phyloP scores from a whole-genome alignment of 148 eudicot genomes.

The Heliosperma pusillum region DNA sequence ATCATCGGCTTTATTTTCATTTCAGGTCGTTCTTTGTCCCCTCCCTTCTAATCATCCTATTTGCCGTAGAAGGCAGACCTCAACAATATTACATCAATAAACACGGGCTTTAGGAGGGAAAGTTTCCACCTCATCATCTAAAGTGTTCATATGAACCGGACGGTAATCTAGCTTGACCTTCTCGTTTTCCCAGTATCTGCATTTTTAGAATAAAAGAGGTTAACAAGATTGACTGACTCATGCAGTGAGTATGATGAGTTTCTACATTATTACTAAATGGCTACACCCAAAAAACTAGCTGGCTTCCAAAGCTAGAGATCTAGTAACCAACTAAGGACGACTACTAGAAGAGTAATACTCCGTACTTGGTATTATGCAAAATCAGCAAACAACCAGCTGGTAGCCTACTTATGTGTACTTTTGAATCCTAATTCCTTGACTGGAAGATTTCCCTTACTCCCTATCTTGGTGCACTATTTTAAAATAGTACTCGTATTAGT shows the following conservation, averaged over 20 bases:
- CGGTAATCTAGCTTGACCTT: slow-evolving; percentile 81
- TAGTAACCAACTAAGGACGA: too few relatives aligned
- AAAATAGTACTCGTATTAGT: not conserved
- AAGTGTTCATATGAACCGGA: slow-evolving; percentile 85
- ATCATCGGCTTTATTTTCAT: slow-evolving; percentile 14
- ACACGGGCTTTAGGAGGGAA: slow-evolving; percentile 96
- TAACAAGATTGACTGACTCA: not conserved
- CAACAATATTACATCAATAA: slow-evolving; percentile 35
- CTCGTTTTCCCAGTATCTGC: slow-evolving; percentile 85
- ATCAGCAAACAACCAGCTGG: too few relatives aligned
- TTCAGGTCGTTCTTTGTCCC: not conserved
- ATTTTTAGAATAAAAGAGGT: not conserved
- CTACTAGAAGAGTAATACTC: too few relatives aligned
- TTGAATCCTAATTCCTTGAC: not conserved
- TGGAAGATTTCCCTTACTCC: not conserved
- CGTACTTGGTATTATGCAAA: too few relatives aligned
- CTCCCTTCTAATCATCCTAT: not conserved
- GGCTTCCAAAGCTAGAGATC: too few relatives aligned
- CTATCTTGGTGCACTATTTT: too few relatives aligned
- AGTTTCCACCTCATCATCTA: slow-evolving; percentile 78
- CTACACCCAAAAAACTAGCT: too few relatives aligned
- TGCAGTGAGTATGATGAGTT: not conserved
- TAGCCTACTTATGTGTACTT: not conserved
- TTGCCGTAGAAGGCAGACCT: not conserved
- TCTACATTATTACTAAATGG: not conserved